These are phyloP conservation scores for Suhomyces faveliae DNA, from an alignment of 805 yeast species.

Conservation along the genomic window DNA sequence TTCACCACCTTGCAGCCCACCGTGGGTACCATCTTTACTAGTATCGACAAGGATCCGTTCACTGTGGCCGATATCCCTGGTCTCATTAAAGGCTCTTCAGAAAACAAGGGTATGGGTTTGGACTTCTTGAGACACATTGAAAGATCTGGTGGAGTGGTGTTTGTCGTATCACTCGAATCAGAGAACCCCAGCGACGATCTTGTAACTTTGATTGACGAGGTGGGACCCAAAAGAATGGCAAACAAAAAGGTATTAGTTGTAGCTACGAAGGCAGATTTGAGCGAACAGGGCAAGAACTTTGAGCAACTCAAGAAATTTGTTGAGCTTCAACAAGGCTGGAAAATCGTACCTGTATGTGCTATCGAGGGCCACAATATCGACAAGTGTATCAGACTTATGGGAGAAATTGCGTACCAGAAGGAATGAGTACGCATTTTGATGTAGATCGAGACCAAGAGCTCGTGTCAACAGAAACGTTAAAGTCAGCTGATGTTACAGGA, in stretches of 20 bases:
- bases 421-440: neutral
- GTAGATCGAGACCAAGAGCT: neutral
- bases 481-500: neutral
- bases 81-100: conserved; percentile 81
- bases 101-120: conserved; percentile 88
- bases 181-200: conserved; percentile 67
- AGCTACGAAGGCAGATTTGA: conserved; percentile 92
- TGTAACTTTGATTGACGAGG: conserved; percentile 59
- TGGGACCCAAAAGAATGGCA: conserved; percentile 62
- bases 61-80: conserved; percentile 99
- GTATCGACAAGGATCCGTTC: conserved; percentile 65
- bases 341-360: conserved; percentile 83
- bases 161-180: conserved; percentile 77
- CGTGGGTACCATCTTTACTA: conserved; percentile 77
- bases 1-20: conserved; percentile 93
- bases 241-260: conserved; percentile 69
- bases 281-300: conserved; percentile 51
- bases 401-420: conserved; percentile 43
- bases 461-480: too few species aligned
- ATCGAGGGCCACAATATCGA: conserved; percentile 69
- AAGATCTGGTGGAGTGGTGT: conserved; percentile 84
- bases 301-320: conserved; percentile 44
- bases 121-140: conserved; percentile 92
- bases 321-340: conserved; percentile 50
- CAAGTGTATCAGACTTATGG: conserved; percentile 68